Evolutionary conservation across 257 asterid genomes (phyloP), one percentile per base, ranked within the genome.

Genomic region (Ajuga chamaepitys): DNA sequence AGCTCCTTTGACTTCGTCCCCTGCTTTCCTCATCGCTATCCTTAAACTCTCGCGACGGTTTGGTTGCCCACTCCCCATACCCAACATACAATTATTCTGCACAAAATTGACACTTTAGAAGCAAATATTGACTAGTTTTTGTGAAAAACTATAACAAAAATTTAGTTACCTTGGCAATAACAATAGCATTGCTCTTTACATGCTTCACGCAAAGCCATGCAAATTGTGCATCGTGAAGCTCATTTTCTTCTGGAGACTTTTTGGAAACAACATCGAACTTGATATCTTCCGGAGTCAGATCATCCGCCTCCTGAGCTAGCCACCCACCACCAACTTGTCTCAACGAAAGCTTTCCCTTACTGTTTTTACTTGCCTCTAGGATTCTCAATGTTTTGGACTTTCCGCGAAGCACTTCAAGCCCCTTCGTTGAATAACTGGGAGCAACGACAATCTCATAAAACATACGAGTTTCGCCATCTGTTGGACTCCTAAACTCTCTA

Each of bases 1-100:
- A 61, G 97, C 98, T 77, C 97, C 97, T 74, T 89, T 89, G 70
- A 83, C 82, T 70, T 92, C 97, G 50, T 84, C 86, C 73, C 98
- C 97, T 18, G 97, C 97, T 80, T 92, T 92, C 75, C 70, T 82
- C 80, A 74, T 71, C 46, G 98, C 98, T 68, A 92, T 89, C 81
- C 96, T 85, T 84, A 87, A 66, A 70, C 98, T 92, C 82, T 92
- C 98, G 22, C 70, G 84, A 24, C 98, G 97, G 72, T 93, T 93
- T 1, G 98, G 98, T 25, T 93, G 98, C 32, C 98, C 98, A 70
- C 98, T 89, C 74, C 98, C 98, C 98, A 93, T 89, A 37, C 98
- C 97, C 26, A 89, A 75, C 96, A 87, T 89, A 68, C 97, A 80
- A 64, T 84, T 84, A 67, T 89, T 78, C 97, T 89, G 74, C 77